phyloP scores from a whole-genome alignment of 1,284 basidiomycete genomes.

The Ustilago lituana region DNA sequence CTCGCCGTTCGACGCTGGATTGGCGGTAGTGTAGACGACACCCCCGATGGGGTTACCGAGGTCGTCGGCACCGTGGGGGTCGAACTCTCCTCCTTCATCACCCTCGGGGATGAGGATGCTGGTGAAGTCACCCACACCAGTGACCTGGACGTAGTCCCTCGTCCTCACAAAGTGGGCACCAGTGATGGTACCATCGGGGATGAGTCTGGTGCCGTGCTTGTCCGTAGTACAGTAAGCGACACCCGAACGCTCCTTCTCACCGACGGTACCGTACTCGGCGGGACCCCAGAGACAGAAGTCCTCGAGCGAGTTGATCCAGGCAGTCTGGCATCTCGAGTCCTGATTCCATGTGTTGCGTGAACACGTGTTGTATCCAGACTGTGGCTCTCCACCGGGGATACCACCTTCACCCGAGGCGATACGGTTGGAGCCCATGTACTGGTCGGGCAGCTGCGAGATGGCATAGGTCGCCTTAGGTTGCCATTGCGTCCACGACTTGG shows the following conservation, averaged over 20 bases:
- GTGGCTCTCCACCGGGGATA: conserved; percentile 36
- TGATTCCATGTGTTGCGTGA: conserved; percentile 50
- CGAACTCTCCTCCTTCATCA: conserved; percentile 63
- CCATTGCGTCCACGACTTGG: conserved; percentile 58
- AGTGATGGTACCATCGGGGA: conserved; percentile 61
- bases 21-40: conserved; percentile 60
- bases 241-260: conserved; percentile 56
- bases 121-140: conserved; percentile 57
- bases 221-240: conserved; percentile 65
- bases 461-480: conserved; percentile 58
- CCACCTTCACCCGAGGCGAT: conserved; percentile 42
- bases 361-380: conserved; percentile 58
- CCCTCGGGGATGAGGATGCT: conserved; percentile 43
- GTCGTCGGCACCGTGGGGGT: conserved; percentile 62
- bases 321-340: conserved; percentile 59
- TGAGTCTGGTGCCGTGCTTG: conserved; percentile 62
- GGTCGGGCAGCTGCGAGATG: conserved; percentile 47
- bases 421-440: conserved; percentile 57
- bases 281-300: conserved; percentile 65
- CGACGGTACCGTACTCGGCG: conserved; percentile 45
- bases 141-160: conserved; percentile 61
- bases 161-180: conserved; percentile 64
- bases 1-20: conserved; percentile 45
- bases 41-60: conserved; percentile 61
- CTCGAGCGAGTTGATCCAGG: conserved; percentile 60